A percentile compares a stretch with the other conserved stretches of the same genome.
These are phyloP conservation scores for Aschersonia sp. DNA, from an alignment of 2,329 filamentous ascomycete species.

Conservation along the genomic window DNA sequence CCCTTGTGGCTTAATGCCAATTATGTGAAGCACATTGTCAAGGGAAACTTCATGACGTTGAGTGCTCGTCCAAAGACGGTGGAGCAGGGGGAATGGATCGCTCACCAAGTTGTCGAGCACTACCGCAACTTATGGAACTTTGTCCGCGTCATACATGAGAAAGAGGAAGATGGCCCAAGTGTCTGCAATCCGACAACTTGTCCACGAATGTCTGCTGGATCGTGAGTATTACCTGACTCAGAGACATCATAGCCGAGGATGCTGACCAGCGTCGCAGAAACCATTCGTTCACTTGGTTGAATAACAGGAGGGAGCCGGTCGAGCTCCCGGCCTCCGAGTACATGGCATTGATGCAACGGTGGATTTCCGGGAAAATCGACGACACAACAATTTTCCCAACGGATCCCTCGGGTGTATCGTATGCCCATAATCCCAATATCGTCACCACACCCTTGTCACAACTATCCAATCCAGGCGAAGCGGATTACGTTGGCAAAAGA, in stretches of 20 bases:
- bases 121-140: slow-evolving; percentile 81
- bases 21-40: slow-evolving; percentile 77
- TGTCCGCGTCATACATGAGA: slow-evolving; percentile 75
- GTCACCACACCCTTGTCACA: slow-evolving; percentile 45
- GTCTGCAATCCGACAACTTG: slow-evolving; percentile 78
- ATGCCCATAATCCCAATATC: slow-evolving; percentile 45
- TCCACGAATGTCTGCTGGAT: slow-evolving; percentile 85
- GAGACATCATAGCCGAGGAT: background rate
- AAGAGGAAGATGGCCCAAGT: slow-evolving; percentile 60
- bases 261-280: slow-evolving; percentile 34
- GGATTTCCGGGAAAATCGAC: slow-evolving; percentile 92
- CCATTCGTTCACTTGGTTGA: slow-evolving; percentile 93
- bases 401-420: slow-evolving; percentile 57
- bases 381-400: slow-evolving; percentile 84
- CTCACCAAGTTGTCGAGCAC: slow-evolving; percentile 91
- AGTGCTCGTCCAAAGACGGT: slow-evolving; percentile 87
- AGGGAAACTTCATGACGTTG: slow-evolving; percentile 93
- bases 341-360: slow-evolving; percentile 89
- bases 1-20: slow-evolving; percentile 63
- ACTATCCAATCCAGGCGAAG: slow-evolving; percentile 44
- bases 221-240: slow-evolving; percentile 42
- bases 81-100: slow-evolving; percentile 89
- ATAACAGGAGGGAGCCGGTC: slow-evolving; percentile 72
- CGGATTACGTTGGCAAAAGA: slow-evolving; percentile 76
- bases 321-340: slow-evolving; percentile 89